These are phyloP conservation scores for Pleurotus platypus DNA, from an alignment of 768 basidiomycete genomes.

Conservation along the genomic window DNA sequence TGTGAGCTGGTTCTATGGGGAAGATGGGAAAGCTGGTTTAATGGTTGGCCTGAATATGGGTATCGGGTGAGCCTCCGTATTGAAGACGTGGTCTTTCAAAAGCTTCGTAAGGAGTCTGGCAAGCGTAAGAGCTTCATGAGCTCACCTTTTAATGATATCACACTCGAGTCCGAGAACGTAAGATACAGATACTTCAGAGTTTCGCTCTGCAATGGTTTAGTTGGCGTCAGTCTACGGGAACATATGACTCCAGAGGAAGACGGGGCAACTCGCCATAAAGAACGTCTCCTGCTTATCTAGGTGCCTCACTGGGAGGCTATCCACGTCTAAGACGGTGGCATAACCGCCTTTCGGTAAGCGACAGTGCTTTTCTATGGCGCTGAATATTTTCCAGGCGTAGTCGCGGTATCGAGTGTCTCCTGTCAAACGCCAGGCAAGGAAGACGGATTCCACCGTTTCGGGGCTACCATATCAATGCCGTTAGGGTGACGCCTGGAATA, in stretches of 20 bases:
- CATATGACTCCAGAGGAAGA: not conserved
- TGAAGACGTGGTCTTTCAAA: conserved; percentile 76
- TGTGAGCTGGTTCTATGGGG: conserved; percentile 15
- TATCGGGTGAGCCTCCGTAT: conserved; percentile 65
- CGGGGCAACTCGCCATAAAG: conserved; percentile 59
- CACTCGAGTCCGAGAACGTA: conserved; percentile 70
- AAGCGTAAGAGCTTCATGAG: conserved; percentile 13
- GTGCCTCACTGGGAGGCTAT: conserved; percentile 59
- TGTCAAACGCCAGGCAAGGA: conserved; percentile 85
- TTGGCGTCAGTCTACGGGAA: not conserved
- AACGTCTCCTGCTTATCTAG: conserved; percentile 97
- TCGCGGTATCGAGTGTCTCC: conserved; percentile 79
- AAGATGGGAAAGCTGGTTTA: conserved; percentile 25
- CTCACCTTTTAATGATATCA: conserved; percentile 72
- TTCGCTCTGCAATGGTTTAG: conserved; percentile 54
- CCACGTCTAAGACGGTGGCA: conserved; percentile 81
- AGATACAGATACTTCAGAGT: conserved; percentile 90
- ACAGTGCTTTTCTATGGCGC: conserved; percentile 84
- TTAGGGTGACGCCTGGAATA: not conserved
- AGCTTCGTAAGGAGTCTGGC: not conserved
- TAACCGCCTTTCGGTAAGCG: conserved; percentile 75
- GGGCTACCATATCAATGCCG: conserved; percentile 45
- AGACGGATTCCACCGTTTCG: conserved; percentile 92
- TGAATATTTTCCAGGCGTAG: conserved; percentile 89
- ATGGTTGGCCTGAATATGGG: conserved; percentile 34